Evolutionary conservation across 225 moss, liverwort and hornwort species (phyloP), one percentile per base, ranked within the genome.

Genomic region (Sphagnum contortum): DNA sequence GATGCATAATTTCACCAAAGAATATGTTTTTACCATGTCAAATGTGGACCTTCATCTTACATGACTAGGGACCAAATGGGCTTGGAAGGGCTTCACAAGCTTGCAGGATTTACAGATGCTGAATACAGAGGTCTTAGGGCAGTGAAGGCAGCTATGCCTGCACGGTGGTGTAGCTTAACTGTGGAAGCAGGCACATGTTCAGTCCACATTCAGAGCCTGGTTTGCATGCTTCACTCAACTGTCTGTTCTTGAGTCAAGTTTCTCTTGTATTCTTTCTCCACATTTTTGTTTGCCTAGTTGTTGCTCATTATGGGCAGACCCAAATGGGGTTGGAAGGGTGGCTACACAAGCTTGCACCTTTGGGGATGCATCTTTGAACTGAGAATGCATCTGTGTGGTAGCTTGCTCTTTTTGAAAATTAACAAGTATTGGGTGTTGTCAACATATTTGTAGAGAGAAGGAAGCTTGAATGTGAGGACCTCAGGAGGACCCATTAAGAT

Each of bases 161-260:
- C 77, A 12, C 83, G 90, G 62, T 93, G 93, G 93, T 93, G 90
- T 74, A 81, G 93, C 77, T 79, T 94, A 58, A 65, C 48, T 65
- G 82, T 94, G 49, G 72, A 77, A 73, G 74, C 84, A 5, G 82
- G 84, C 47, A 70, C 66, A 60, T 86, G 82, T 57, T 71, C 77
- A 58, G 90, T 90, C 64, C 78, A 75, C 59, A 63, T 94, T 55
- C 79, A 90, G 71, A 94, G 80, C 61, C 78, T 94, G 82, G 88
- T 88, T 67, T 74, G 79, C 55, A 49, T 52, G 1, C 29, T 29
- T 29, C 29, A 29, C 29, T 29, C 29, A 29, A 29, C 29, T 29
- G 29, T 1, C 29, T 29, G 29, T 29, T 29, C 29, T 29, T 29
- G 29, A 29, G 29, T 29, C 29, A 29, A 29, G 29, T 29, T 9